Evolutionary conservation across 1,284 basidiomycete genomes (phyloP).

Genomic region (Athelia sp.): DNA sequence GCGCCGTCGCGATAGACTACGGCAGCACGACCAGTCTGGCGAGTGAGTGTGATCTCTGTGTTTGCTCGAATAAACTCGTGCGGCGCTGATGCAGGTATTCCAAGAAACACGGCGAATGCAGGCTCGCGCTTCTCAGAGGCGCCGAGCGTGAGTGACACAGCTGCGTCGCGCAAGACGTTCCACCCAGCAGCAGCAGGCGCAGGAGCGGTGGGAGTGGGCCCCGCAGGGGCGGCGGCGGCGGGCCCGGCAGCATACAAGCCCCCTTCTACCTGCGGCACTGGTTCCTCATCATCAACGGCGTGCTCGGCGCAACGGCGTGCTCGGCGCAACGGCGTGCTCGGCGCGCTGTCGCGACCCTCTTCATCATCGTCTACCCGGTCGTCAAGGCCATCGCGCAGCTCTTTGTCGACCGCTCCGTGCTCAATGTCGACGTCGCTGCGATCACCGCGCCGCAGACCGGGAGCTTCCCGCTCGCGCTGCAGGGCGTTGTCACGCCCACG

Average conservation of each 20-base stretch:
- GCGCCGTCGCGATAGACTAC: too few species aligned
- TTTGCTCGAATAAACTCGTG: too few species aligned
- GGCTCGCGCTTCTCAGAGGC: conserved; percentile 26
- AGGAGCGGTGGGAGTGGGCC: conserved; percentile 21
- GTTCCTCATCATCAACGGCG: conserved; percentile 40
- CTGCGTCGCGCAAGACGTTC: background rate
- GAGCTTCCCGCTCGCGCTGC: conserved; percentile 27
- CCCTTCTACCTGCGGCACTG: conserved; percentile 33
- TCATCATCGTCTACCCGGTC: conserved; percentile 62
- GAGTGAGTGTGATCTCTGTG: too few species aligned
- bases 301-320: conserved; percentile 38
- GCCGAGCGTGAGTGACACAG: conserved; percentile 2
- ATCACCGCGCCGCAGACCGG: conserved; percentile 47
- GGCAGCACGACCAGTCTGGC: too few species aligned
- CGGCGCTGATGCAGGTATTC: too few species aligned
- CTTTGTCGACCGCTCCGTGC: conserved; percentile 47
- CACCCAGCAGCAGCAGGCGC: too few species aligned
- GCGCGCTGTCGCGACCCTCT: conserved; percentile 57
- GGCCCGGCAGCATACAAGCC: conserved; percentile 9
- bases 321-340: conserved; percentile 35
- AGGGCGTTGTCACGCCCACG: conserved; percentile 43
- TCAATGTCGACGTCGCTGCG: conserved; percentile 45
- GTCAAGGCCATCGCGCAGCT: conserved; percentile 59
- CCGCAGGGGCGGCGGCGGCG: conserved; percentile 23
- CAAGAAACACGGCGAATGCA: conserved; percentile 28